Conservation (phyloP, 1,284 basidiomycete genomes). For the Boletus semigastroideus region DNA sequence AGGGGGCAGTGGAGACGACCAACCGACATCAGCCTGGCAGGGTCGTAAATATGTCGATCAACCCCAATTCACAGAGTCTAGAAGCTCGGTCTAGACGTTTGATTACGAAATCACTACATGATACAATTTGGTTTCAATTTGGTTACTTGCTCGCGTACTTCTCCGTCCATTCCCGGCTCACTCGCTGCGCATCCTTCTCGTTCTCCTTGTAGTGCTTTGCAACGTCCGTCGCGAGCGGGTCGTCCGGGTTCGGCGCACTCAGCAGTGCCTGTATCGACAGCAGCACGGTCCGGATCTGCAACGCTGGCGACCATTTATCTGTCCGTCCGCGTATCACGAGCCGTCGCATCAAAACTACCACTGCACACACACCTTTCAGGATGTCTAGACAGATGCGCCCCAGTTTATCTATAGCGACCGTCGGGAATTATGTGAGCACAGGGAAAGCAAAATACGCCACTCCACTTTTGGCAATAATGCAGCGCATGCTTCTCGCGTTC, state of each 20-base stretch:
- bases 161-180: constrained; percentile 91
- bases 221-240: constrained; percentile 97
- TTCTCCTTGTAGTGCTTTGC: constrained; percentile 99
- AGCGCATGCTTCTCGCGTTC: constrained; percentile 2
- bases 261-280: constrained; percentile 95
- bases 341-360: not conserved
- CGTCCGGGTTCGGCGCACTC: constrained; percentile 96
- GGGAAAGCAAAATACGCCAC: constrained; percentile 17
- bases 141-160: constrained; percentile 58
- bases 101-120: constrained; percentile 17
- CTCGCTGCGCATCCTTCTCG: constrained; percentile 87
- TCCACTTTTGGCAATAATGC: constrained; percentile 1
- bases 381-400: constrained; percentile 98
- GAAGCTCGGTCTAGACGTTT: constrained; percentile 16
- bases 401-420: constrained; percentile 76
- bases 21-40: constrained; percentile 1
- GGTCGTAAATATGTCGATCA: constrained; percentile 19
- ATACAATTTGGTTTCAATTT: too few relatives aligned
- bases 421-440: constrained; percentile 22
- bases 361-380: constrained; percentile 60
- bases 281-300: constrained; percentile 97
- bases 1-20: constrained; percentile 6
- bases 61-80: constrained; percentile 8
- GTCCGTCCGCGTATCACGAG: not conserved
- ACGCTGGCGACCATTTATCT: constrained; percentile 99